phyloP scores from a whole-genome alignment of 352 stramenopile species.

The Phytophthora cactorum region DNA sequence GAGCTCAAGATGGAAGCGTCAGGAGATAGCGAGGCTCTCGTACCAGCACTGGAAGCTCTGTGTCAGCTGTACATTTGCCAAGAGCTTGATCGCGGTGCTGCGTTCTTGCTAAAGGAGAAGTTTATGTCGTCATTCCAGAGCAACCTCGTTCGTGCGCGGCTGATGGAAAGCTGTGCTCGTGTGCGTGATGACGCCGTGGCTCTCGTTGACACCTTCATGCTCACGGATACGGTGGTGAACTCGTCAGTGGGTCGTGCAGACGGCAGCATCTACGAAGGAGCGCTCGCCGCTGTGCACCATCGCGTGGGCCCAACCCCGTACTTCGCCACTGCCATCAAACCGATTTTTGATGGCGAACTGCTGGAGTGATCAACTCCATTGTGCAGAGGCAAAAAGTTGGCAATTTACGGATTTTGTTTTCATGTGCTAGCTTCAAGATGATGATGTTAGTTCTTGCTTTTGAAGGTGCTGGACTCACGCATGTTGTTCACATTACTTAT shows the following conservation, averaged over 20 bases:
- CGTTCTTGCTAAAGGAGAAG: constrained; percentile 63
- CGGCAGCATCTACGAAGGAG: constrained; percentile 78
- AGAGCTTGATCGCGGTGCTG: constrained; percentile 62
- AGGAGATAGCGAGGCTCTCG: constrained; percentile 31
- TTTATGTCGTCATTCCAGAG: constrained; percentile 66
- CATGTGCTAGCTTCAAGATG: background rate
- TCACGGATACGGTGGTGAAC: constrained; percentile 75
- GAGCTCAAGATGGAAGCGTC: constrained; percentile 39
- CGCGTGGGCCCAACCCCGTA: constrained; percentile 57
- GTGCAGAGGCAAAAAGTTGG: too few species aligned
- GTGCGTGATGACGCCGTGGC: constrained; percentile 69
- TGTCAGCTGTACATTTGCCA: constrained; percentile 82
- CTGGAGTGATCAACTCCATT: constrained; percentile 29
- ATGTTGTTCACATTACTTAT: background rate
- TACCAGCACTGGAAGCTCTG: constrained; percentile 62
- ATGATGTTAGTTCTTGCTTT: background rate
- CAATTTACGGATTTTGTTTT: background rate
- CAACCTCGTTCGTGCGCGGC: constrained; percentile 49
- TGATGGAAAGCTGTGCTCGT: constrained; percentile 50
- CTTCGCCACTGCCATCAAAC: constrained; percentile 64
- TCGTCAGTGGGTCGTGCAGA: constrained; percentile 67
- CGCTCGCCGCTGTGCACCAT: constrained; percentile 49
- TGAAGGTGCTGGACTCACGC: background rate
- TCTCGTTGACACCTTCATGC: constrained; percentile 79
- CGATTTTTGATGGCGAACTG: constrained; percentile 59